Percentiles rank a stretch among this genome's conserved stretches.
Conservation (phyloP, 139 green algal species). For the Nannochloris sp. region DNA sequence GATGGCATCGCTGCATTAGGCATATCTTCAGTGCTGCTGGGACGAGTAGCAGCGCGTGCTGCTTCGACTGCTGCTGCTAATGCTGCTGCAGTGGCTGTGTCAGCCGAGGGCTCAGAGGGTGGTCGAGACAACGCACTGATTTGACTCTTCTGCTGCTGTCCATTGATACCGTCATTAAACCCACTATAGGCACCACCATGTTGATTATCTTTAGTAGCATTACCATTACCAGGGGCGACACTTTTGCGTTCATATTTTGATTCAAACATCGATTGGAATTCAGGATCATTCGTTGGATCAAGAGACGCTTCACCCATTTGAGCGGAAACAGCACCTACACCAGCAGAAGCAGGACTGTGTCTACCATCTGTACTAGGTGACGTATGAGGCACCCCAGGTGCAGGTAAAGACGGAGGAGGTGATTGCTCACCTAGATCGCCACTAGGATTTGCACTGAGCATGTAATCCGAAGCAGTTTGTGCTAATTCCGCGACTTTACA, state of each 20-base stretch:
- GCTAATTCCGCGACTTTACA: constrained; percentile 12
- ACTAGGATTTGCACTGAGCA: neutral
- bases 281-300: neutral
- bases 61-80: neutral
- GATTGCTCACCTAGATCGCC: constrained; percentile 1
- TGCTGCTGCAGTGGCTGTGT: neutral
- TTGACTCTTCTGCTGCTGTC: neutral
- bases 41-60: neutral
- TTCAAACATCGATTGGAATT: constrained; percentile 30
- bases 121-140: neutral
- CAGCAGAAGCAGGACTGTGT: too few species aligned
- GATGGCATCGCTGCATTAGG: neutral
- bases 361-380: too few species aligned
- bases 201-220: too few species aligned
- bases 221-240: neutral
- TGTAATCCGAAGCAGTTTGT: neutral
- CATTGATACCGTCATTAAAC: too few species aligned
- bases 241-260: constrained; percentile 23
- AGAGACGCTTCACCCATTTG: constrained; percentile 5
- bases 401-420: neutral
- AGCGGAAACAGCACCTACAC: neutral
- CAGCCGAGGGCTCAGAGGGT: neutral
- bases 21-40: neutral
- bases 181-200: too few species aligned
- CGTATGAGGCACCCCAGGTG: neutral